Conservation (phyloP, 495 filamentous ascomycete genomes). For the Penicillium angulare region DNA sequence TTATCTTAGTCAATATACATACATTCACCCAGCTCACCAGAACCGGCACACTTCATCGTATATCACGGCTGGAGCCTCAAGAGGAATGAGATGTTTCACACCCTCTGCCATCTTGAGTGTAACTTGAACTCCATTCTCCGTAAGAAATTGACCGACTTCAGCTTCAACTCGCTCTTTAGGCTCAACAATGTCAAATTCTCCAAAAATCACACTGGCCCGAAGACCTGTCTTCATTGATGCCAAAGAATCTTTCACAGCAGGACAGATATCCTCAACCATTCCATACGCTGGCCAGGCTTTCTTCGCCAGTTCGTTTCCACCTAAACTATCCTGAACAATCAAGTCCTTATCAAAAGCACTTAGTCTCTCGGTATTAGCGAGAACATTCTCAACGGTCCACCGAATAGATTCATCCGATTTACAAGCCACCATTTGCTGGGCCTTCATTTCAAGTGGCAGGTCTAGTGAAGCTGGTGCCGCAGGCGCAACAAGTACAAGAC, state of each 20-base stretch:
- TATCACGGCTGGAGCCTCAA: not conserved
- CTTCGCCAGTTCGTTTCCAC: slow-evolving; percentile 31
- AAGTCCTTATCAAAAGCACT: slow-evolving; percentile 17
- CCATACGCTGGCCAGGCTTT: slow-evolving; percentile 38
- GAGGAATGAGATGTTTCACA: slow-evolving; percentile 1
- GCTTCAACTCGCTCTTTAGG: slow-evolving; percentile 31
- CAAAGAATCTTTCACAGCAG: slow-evolving; percentile 6
- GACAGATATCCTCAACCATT: slow-evolving; percentile 39
- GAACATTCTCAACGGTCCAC: slow-evolving; percentile 34
- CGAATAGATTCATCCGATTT: slow-evolving; percentile 24
- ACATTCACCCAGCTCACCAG: too few species aligned
- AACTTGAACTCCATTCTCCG: slow-evolving; percentile 5
- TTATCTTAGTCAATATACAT: too few species aligned
- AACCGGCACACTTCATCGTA: not conserved
- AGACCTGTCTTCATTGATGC: not conserved
- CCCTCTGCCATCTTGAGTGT: not conserved
- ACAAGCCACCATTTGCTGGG: slow-evolving; percentile 36
- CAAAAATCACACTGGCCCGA: slow-evolving; percentile 25
- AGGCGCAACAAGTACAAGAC: slow-evolving; percentile 37
- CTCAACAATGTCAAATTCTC: slow-evolving; percentile 35
- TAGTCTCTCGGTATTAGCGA: slow-evolving; percentile 22
- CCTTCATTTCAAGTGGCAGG: slow-evolving; percentile 35
- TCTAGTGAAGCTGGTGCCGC: slow-evolving; percentile 30
- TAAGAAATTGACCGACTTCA: slow-evolving; percentile 21
- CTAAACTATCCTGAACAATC: slow-evolving; percentile 31